Evolutionary conservation across 345 rosid species (phyloP).

Genomic region (Mercurialis annua): DNA sequence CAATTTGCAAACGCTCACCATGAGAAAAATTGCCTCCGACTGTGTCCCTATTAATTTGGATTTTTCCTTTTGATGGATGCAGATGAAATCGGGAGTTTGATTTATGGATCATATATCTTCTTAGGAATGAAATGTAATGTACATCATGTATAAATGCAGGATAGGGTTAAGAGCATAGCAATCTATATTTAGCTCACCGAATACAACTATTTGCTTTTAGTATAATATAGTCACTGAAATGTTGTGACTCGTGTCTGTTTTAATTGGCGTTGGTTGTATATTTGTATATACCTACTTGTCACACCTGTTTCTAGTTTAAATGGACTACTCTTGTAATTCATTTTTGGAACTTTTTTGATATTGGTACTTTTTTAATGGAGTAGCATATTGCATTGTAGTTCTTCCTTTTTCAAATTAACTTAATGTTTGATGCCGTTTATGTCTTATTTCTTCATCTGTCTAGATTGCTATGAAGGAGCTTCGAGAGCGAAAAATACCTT

Average conservation of each 20-base stretch:
- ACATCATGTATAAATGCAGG: background rate
- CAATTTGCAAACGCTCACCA: background rate
- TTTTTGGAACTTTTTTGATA: background rate
- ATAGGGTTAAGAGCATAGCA: background rate
- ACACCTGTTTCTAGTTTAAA: too few species aligned
- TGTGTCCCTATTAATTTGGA: background rate
- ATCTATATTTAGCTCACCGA: background rate
- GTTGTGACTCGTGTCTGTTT: background rate
- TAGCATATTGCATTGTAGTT: background rate
- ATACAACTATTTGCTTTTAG: background rate
- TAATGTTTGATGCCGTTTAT: background rate
- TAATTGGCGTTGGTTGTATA: too few species aligned
- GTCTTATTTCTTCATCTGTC: background rate
- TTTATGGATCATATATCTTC: background rate
- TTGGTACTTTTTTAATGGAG: background rate
- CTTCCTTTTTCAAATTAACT: background rate
- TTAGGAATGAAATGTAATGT: background rate
- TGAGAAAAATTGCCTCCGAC: background rate
- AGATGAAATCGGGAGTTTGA: background rate
- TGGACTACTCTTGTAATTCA: too few species aligned
- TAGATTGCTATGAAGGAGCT: constrained; percentile 95
- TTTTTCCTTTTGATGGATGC: background rate
- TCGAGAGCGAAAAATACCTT: constrained; percentile 76
- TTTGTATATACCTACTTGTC: too few species aligned
- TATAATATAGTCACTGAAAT: background rate